These are phyloP conservation scores for Luffa aegyptiaca DNA, from an alignment of 306 rosid species.

Conservation along the genomic window DNA sequence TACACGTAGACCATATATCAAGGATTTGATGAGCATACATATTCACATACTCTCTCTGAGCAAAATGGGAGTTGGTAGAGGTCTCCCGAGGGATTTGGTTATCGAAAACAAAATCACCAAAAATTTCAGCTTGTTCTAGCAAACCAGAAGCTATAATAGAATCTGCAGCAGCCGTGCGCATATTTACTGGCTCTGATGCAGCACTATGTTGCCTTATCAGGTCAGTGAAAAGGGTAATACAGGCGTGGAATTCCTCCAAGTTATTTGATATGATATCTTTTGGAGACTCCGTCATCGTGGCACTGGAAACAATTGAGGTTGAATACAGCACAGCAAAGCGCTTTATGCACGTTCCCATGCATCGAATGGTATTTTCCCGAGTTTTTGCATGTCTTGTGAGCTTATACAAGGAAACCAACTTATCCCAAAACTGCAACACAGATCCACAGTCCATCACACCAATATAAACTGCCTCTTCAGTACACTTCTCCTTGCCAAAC, in stretches of 20 bases:
- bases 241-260: constrained; percentile 27
- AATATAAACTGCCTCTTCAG: constrained; percentile 33
- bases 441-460: constrained; percentile 62
- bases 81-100: constrained; percentile 25
- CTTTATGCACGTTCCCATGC: constrained; percentile 67
- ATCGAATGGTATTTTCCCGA: constrained; percentile 55
- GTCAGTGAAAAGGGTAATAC: constrained; percentile 45
- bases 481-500: constrained; percentile 22
- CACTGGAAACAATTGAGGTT: constrained; percentile 29
- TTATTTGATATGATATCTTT: constrained; percentile 20
- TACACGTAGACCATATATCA: constrained; percentile 73
- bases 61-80: constrained; percentile 19
- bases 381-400: constrained; percentile 68
- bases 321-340: constrained; percentile 41
- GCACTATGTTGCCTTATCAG: constrained; percentile 47
- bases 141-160: constrained; percentile 79
- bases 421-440: constrained; percentile 64
- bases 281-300: constrained; percentile 7
- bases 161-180: constrained; percentile 75
- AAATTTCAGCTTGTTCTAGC: constrained; percentile 57
- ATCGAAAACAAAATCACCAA: constrained; percentile 33
- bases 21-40: constrained; percentile 55
- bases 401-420: constrained; percentile 48
- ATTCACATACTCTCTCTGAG: constrained; percentile 39
- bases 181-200: constrained; percentile 59